These are phyloP conservation scores for Casuarina cunninghamiana DNA, from an alignment of 306 rosid species.

Conservation along the genomic window DNA sequence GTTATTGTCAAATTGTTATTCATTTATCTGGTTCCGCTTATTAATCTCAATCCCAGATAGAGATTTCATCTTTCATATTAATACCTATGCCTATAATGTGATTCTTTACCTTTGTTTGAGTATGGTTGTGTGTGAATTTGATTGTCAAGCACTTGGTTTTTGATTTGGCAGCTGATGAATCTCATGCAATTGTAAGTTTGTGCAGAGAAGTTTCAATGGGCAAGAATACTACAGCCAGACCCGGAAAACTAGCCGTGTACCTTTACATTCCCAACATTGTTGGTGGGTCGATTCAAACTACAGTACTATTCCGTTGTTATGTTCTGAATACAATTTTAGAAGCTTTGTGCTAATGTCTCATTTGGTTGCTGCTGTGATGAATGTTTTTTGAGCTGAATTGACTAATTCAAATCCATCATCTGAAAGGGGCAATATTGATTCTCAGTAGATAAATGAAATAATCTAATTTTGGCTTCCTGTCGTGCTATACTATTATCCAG, in stretches of 20 bases:
- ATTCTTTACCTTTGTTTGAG: too few species aligned
- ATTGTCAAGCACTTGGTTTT: constrained; percentile 15
- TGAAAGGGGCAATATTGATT: neutral
- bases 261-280: constrained; percentile 88
- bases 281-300: constrained; percentile 58
- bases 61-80: neutral
- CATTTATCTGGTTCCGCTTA: neutral
- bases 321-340: neutral
- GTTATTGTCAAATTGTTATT: neutral
- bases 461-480: neutral
- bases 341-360: neutral
- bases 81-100: neutral
- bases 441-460: too few species aligned
- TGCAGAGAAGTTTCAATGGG: constrained; percentile 62
- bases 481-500: neutral
- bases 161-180: constrained; percentile 30
- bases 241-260: constrained; percentile 70
- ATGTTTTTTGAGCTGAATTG: neutral
- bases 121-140: neutral
- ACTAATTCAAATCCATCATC: neutral
- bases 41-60: neutral
- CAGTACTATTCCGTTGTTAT: constrained; percentile 6
- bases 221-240: constrained; percentile 49
- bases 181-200: constrained; percentile 32
- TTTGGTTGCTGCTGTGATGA: neutral